These are phyloP conservation scores for Aspergillus steynii DNA, from an alignment of 495 filamentous ascomycete genomes.

Conservation along the genomic window DNA sequence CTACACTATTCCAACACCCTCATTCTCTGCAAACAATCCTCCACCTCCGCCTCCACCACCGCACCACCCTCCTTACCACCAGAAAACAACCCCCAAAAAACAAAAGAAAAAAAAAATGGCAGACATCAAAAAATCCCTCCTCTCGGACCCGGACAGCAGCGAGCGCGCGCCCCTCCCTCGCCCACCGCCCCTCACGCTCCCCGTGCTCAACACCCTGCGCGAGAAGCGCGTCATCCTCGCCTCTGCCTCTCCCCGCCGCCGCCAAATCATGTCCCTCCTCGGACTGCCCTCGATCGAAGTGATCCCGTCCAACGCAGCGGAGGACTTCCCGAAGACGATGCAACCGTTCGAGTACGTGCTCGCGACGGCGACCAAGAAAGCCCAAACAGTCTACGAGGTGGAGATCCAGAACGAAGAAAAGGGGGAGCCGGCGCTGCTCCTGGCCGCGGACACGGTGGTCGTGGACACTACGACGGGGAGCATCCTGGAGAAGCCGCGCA, in stretches of 20 bases:
- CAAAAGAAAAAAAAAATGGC: slow-evolving; percentile 27
- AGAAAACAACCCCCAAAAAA: slow-evolving; percentile 6
- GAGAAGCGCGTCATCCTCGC: slow-evolving; percentile 81
- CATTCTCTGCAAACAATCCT: too few relatives aligned
- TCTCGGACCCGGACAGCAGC: slow-evolving; percentile 20
- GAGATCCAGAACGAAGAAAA: slow-evolving; percentile 58
- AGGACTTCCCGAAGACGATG: slow-evolving; percentile 80
- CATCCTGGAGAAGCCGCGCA: slow-evolving; percentile 87
- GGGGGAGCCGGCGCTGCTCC: slow-evolving; percentile 79
- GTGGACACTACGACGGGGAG: slow-evolving; percentile 60
- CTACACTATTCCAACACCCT: not conserved
- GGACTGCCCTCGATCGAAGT: slow-evolving; percentile 79
- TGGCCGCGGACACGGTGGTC: slow-evolving; percentile 91
- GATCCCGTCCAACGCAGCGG: slow-evolving; percentile 74
- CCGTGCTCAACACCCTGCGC: slow-evolving; percentile 70
- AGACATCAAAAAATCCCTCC: slow-evolving; percentile 36
- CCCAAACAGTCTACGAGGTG: slow-evolving; percentile 70
- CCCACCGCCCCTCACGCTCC: slow-evolving; percentile 70
- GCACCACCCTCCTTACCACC: not conserved
- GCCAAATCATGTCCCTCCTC: slow-evolving; percentile 71
- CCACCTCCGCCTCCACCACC: not conserved
- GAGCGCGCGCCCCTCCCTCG: slow-evolving; percentile 46
- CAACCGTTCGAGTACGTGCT: slow-evolving; percentile 88
- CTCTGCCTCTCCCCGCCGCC: slow-evolving; percentile 80
- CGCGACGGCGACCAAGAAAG: slow-evolving; percentile 80